Percentiles rank a stretch among this genome's conserved stretches.
Conservation (phyloP, 2,329 filamentous ascomycete genomes). For the Dendrostoma leiphaemia region DNA sequence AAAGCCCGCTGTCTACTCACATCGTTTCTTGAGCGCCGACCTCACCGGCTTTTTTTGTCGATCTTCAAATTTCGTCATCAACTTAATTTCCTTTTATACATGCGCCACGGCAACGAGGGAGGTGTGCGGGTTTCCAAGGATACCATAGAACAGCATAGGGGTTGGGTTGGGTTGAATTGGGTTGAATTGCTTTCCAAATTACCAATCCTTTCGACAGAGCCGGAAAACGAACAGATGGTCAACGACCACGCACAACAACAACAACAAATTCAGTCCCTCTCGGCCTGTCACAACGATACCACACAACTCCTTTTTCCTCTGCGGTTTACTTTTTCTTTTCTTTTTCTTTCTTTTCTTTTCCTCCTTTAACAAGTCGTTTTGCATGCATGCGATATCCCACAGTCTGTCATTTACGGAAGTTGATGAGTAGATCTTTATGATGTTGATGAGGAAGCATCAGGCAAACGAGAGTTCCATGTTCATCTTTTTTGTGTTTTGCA, state of each 20-base stretch:
- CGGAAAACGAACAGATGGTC: background rate
- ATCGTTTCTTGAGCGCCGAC: background rate
- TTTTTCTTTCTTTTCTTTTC: background rate
- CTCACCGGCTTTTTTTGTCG: background rate
- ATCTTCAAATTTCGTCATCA: background rate
- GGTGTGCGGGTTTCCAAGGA: background rate
- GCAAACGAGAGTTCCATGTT: background rate
- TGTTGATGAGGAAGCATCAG: conserved; percentile 10
- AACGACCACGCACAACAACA: background rate
- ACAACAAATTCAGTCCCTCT: background rate
- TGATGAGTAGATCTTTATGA: conserved; percentile 15
- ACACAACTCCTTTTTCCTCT: conserved; percentile 1
- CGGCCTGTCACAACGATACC: background rate
- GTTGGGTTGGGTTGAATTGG: background rate
- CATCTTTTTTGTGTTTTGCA: background rate
- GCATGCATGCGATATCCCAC: conserved; percentile 1
- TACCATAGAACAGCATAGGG: conserved; percentile 8
- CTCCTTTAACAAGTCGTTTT: background rate
- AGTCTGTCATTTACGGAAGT: conserved; percentile 11
- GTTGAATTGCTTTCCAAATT: background rate
- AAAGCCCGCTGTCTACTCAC: background rate
- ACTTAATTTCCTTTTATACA: background rate
- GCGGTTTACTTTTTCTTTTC: conserved; percentile 2
- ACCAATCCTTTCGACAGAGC: background rate
- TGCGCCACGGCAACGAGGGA: background rate